Evolutionary conservation across 805 yeast species (phyloP).

Genomic region (Brettanomyces sp.): DNA sequence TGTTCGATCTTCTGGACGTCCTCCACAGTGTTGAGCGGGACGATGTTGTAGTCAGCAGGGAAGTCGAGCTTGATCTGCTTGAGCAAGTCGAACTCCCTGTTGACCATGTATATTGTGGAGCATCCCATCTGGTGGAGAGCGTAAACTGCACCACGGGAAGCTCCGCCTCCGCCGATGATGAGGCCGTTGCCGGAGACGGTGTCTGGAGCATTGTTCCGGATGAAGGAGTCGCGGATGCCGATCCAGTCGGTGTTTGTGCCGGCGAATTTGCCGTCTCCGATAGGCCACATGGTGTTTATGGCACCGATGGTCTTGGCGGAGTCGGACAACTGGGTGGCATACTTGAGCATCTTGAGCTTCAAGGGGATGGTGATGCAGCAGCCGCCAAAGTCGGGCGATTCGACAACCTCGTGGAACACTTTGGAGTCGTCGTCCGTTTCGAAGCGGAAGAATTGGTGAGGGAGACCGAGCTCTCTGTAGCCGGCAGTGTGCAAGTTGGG

Average conservation of each 20-base stretch:
- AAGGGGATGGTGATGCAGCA: constrained; percentile 91
- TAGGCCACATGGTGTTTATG: constrained; percentile 74
- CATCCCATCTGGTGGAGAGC: constrained; percentile 80
- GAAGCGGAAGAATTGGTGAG: constrained; percentile 56
- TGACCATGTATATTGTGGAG: constrained; percentile 61
- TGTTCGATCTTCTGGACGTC: constrained; percentile 35
- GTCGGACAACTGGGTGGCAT: constrained; percentile 56
- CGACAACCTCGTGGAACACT: constrained; percentile 44
- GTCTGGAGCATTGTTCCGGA: constrained; percentile 50
- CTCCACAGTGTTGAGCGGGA: constrained; percentile 40
- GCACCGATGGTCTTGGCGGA: constrained; percentile 86
- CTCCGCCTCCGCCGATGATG: constrained; percentile 95
- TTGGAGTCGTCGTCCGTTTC: constrained; percentile 58
- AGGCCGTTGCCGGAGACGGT: constrained; percentile 44
- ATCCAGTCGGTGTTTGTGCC: constrained; percentile 97
- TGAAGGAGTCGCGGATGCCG: constrained; percentile 69
- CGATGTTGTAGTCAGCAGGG: constrained; percentile 48
- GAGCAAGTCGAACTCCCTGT: constrained; percentile 68
- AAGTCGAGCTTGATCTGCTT: constrained; percentile 49
- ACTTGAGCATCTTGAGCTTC: constrained; percentile 69
- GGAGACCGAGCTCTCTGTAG: constrained; percentile 66
- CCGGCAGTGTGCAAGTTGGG: constrained; percentile 81
- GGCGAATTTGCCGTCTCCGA: constrained; percentile 36
- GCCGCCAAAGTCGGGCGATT: constrained; percentile 68
- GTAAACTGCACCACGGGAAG: constrained; percentile 88